Evolutionary conservation across 75 land plant genomes (phyloP).

Genomic region (Cunninghamia lanceolata): DNA sequence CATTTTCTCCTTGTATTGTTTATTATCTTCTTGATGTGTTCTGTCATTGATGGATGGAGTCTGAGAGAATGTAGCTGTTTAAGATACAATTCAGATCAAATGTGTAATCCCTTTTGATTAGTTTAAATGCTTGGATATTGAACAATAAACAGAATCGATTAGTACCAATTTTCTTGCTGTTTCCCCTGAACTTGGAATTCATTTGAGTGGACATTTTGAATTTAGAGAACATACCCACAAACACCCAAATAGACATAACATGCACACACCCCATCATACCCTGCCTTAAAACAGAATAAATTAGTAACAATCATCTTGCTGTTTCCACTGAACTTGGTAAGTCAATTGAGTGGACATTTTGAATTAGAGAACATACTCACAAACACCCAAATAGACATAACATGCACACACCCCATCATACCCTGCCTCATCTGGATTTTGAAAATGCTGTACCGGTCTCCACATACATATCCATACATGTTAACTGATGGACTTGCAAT

Average conservation of each 20-base stretch:
- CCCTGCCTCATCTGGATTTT: not conserved
- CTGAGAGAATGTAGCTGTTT: not conserved
- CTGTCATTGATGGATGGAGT: not conserved
- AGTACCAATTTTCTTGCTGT: not conserved
- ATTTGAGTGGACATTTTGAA: not conserved
- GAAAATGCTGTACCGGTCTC: not conserved
- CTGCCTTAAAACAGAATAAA: not conserved
- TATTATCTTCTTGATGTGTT: not conserved
- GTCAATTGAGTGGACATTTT: not conserved
- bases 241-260: not conserved
- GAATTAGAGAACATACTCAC: not conserved
- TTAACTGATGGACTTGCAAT: not conserved
- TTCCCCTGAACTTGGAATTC: not conserved
- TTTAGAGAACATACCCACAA: not conserved
- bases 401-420: not conserved
- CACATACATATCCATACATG: not conserved
- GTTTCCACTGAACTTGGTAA: not conserved
- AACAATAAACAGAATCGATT: not conserved
- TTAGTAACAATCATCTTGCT: not conserved
- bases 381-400: not conserved
- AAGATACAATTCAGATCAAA: not conserved
- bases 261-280: not conserved
- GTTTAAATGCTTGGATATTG: not conserved
- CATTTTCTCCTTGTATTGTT: not conserved
- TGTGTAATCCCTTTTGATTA: not conserved